phyloP scores from a whole-genome alignment of 805 yeast genomes.

The Wickerhamiella lipophila region DNA sequence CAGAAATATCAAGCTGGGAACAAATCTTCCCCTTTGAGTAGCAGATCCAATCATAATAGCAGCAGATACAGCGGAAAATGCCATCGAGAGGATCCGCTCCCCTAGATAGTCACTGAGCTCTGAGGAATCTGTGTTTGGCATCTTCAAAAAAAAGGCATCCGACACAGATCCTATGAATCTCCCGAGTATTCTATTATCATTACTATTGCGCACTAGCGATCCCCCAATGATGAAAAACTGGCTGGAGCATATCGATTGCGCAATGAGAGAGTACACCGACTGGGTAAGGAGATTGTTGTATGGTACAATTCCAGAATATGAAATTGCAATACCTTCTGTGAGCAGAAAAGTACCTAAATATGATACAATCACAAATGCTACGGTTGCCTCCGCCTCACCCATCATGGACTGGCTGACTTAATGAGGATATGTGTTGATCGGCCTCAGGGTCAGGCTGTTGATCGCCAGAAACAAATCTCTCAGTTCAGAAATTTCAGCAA shows the following conservation, averaged over 20 bases:
- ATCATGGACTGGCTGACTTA: not conserved
- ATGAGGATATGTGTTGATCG: too few species aligned
- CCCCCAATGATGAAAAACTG: slow-evolving; percentile 65
- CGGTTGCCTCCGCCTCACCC: slow-evolving; percentile 3
- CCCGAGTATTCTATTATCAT: slow-evolving; percentile 21
- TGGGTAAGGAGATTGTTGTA: slow-evolving; percentile 54
- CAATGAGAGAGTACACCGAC: slow-evolving; percentile 51
- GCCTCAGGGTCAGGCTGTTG: too few species aligned
- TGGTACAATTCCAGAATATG: slow-evolving; percentile 56
- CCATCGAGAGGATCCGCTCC: slow-evolving; percentile 43
- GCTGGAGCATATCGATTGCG: slow-evolving; percentile 44
- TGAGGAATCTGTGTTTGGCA: slow-evolving; percentile 24
- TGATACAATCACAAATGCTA: slow-evolving; percentile 8
- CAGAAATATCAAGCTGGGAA: slow-evolving; percentile 57
- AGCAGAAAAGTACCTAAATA: slow-evolving; percentile 11
- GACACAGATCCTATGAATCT: slow-evolving; percentile 44
- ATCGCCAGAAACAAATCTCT: too few species aligned
- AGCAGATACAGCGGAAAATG: slow-evolving; percentile 53
- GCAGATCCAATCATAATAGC: slow-evolving; percentile 60
- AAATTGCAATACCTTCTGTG: slow-evolving; percentile 33
- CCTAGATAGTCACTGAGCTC: slow-evolving; percentile 27
- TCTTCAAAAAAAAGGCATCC: slow-evolving; percentile 39
- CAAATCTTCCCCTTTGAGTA: slow-evolving; percentile 57
- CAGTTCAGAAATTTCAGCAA: too few species aligned
- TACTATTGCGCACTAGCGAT: slow-evolving; percentile 39